A percentile compares a stretch with the other conserved stretches of the same genome.
Conservation (phyloP, 306 rosid species). For the Chamaecrista fasciculata region DNA sequence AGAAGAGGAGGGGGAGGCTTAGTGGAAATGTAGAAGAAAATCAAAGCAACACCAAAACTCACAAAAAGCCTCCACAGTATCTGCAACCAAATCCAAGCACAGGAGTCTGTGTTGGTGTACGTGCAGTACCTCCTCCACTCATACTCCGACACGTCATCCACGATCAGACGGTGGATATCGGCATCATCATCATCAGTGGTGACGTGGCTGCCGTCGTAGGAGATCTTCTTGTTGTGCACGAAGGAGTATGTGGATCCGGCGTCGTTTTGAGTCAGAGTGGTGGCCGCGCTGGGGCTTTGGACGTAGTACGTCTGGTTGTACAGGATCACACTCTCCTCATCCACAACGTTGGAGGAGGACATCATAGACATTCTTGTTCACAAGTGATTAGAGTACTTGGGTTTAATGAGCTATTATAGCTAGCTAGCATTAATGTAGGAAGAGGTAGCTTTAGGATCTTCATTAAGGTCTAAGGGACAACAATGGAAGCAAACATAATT, state of each 20-base stretch:
- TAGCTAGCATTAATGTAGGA: no score
- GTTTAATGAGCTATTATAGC: no score
- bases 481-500: constrained; percentile 29
- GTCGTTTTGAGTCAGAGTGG: constrained; percentile 52
- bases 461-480: constrained; percentile 47
- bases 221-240: constrained; percentile 60
- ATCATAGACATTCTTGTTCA: constrained; percentile 33
- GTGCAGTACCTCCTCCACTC: constrained; percentile 53
- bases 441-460: constrained; percentile 33
- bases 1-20: constrained; percentile 74
- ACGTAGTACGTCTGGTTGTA: constrained; percentile 58
- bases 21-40: constrained; percentile 77
- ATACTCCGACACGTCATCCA: constrained; percentile 31
- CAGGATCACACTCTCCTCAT: constrained; percentile 55
- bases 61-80: constrained; percentile 65
- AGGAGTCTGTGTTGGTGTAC: constrained; percentile 54
- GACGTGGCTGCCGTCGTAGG: constrained; percentile 57
- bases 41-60: constrained; percentile 71
- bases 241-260: no score
- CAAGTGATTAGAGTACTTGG: no score
- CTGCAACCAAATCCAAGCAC: constrained; percentile 75
- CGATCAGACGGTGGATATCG: constrained; percentile 32
- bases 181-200: constrained; percentile 41
- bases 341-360: constrained; percentile 43
- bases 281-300: constrained; percentile 68